Percentiles rank a stretch among this genome's conserved stretches.
Conservation (phyloP, 768 basidiomycete species). For the Terana coerulea region DNA sequence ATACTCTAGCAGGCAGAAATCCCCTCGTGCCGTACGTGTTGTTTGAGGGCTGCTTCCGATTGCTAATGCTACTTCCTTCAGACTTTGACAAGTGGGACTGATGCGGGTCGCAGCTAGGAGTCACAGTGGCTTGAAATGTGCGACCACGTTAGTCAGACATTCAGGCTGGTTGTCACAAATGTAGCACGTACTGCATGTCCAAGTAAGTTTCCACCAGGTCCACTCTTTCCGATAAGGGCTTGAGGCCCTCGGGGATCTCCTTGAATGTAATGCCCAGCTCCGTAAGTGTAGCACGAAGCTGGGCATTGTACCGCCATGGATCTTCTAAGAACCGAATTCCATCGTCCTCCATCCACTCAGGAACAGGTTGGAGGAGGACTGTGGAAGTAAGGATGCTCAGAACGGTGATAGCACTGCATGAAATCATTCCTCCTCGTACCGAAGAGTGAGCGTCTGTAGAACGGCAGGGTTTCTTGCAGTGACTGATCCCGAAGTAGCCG, state of each 20-base stretch:
- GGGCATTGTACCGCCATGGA: conserved; percentile 23
- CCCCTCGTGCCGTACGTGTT: too few species aligned
- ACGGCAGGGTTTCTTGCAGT: conserved; percentile 39
- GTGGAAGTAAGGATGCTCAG: not conserved
- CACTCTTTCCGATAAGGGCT: conserved; percentile 30
- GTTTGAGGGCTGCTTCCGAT: too few species aligned
- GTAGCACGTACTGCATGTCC: too few species aligned
- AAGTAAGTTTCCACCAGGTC: conserved; percentile 1
- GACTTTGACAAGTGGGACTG: too few species aligned
- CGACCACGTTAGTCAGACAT: too few species aligned
- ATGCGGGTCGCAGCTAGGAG: too few species aligned
- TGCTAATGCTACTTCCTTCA: too few species aligned
- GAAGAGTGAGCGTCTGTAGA: conserved; percentile 45
- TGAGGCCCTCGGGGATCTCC: conserved; percentile 43
- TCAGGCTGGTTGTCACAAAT: too few species aligned
- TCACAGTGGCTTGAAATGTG: too few species aligned
- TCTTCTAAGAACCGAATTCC: conserved; percentile 56
- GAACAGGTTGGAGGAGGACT: conserved; percentile 50
- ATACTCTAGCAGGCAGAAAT: too few species aligned
- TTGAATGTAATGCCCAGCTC: conserved; percentile 41
- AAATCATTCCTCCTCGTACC: conserved; percentile 14
- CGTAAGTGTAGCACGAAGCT: conserved; percentile 36
- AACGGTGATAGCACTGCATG: not conserved
- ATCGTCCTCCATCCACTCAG: conserved; percentile 61
- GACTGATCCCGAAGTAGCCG: conserved; percentile 33